Conservation (phyloP, 2,329 filamentous ascomycete species). For the Fusarium floridanum region DNA sequence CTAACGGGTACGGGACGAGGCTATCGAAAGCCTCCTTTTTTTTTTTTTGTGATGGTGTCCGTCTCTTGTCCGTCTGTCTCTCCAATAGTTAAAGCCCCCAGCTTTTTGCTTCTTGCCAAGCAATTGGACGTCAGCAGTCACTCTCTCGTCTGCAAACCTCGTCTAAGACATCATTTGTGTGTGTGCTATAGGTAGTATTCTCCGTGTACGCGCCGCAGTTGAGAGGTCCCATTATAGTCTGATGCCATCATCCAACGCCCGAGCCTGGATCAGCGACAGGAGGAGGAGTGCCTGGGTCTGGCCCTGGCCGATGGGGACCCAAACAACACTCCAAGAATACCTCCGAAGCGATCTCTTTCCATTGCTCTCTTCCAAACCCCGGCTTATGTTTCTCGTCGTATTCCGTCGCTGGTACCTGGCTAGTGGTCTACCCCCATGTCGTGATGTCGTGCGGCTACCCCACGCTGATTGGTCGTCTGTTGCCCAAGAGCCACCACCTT, state of each 20-base stretch:
- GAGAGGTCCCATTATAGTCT: constrained; percentile 12
- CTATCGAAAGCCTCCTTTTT: constrained; percentile 9
- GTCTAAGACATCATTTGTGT: background rate
- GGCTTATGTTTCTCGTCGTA: constrained; percentile 41
- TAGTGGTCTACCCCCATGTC: constrained; percentile 28
- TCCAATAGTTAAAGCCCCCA: background rate
- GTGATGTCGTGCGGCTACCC: constrained; percentile 41
- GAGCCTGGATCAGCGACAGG: background rate
- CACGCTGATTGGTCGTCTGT: constrained; percentile 39
- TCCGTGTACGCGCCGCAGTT: constrained; percentile 16
- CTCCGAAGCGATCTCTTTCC: constrained; percentile 16
- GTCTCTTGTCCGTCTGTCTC: background rate
- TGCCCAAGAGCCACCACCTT: constrained; percentile 30
- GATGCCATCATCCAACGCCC: background rate
- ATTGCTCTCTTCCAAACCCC: background rate
- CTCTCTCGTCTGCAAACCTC: constrained; percentile 10
- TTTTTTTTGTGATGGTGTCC: background rate
- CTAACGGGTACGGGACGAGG: constrained; percentile 16
- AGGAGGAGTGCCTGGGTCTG: no score
- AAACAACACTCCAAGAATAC: constrained; percentile 19
- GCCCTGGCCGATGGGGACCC: background rate
- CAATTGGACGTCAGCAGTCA: constrained; percentile 5
- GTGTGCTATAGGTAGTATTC: background rate
- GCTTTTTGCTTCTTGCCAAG: constrained; percentile 34
- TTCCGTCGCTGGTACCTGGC: constrained; percentile 29